Conservation (phyloP, 2,329 filamentous ascomycete genomes). For the Colletotrichum musae region DNA sequence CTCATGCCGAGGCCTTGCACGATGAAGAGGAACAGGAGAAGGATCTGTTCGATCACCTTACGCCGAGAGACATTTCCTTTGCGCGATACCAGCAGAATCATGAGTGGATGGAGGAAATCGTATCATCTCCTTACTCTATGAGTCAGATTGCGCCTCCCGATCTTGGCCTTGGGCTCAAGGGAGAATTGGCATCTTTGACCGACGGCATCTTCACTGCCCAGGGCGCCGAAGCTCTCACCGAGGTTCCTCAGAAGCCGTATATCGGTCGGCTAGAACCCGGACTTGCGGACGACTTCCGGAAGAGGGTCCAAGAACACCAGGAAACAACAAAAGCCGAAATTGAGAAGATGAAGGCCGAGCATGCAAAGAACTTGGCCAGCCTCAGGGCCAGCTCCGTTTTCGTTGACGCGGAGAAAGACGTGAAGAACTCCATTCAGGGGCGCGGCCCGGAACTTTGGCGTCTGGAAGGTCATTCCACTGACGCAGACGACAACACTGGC, state of each 20-base stretch:
- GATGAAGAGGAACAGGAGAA: constrained; percentile 90
- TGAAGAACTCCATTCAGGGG: constrained; percentile 76
- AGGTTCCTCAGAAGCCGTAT: constrained; percentile 70
- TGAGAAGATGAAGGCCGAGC: constrained; percentile 84
- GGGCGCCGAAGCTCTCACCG: constrained; percentile 64
- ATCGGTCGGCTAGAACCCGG: constrained; percentile 78
- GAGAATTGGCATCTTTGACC: constrained; percentile 85
- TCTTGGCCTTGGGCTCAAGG: constrained; percentile 86
- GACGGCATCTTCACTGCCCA: constrained; percentile 85
- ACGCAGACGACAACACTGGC: constrained; percentile 58
- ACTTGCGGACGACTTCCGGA: constrained; percentile 88
- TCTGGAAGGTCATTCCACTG: constrained; percentile 68
- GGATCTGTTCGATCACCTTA: constrained; percentile 88
- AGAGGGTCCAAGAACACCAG: constrained; percentile 81
- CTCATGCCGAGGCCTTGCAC: constrained; percentile 50
- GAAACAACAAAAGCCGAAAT: constrained; percentile 84
- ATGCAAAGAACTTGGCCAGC: constrained; percentile 81
- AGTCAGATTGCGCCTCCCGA: constrained; percentile 89
- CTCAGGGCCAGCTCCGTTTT: constrained; percentile 80
- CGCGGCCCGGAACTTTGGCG: constrained; percentile 74
- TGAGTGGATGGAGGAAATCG: constrained; percentile 98
- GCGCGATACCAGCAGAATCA: constrained; percentile 94
- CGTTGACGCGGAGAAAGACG: constrained; percentile 80
- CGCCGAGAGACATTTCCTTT: constrained; percentile 89
- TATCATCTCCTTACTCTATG: constrained; percentile 90